Evolutionary conservation across 768 basidiomycete genomes (phyloP), one percentile per base, ranked within the genome.

Genomic region (Tricholoma sp.): DNA sequence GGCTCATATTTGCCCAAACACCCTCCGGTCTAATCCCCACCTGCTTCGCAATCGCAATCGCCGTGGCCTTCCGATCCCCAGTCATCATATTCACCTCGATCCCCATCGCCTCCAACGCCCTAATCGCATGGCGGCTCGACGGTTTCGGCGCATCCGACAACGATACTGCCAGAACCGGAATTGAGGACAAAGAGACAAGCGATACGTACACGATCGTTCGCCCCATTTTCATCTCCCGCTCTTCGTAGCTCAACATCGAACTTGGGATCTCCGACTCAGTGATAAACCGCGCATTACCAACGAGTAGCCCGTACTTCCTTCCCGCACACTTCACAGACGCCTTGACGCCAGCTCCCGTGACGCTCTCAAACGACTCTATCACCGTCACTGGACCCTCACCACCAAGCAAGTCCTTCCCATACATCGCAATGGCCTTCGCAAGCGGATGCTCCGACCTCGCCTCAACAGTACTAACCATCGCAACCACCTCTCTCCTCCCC

Each of bases 361-460:
- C 74, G 58, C 91, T 91, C 71, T 94, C 91, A 69, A 99, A 99
- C 5, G 80, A 72, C 45, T 84, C 78, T 32, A 98, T 73, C 7
- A 66, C 71, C 5, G 85, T 80, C 45, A 81, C 76, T 0, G 86
- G 82, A 0, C 76, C 67, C 7, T 75, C 64, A 16, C 64, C 67
- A 12, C 75, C 72, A 10, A 93, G 69, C 0, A 84, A 63, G 27
- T 86, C 83, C 66, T 83, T 88, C 29, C 93, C 91, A 67, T 93
- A 89, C 0, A 81, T 72, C 4, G 95, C 91, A 50, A 98, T 86
- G 12, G 97, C 95, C 66, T 91, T 90, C 9, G 96, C 97, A 19
- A 99, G 83, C 2, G 97, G 97, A 67, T 99, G 97, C 69, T 98
- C 97, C 0, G 95, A 98, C 59, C 85, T 84, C 9, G 89, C 87